Percentiles rank a stretch among this genome's conserved stretches.
phyloP scores from a whole-genome alignment of 2,329 filamentous ascomycete genomes.

The Hirsutella rhossiliensis region DNA sequence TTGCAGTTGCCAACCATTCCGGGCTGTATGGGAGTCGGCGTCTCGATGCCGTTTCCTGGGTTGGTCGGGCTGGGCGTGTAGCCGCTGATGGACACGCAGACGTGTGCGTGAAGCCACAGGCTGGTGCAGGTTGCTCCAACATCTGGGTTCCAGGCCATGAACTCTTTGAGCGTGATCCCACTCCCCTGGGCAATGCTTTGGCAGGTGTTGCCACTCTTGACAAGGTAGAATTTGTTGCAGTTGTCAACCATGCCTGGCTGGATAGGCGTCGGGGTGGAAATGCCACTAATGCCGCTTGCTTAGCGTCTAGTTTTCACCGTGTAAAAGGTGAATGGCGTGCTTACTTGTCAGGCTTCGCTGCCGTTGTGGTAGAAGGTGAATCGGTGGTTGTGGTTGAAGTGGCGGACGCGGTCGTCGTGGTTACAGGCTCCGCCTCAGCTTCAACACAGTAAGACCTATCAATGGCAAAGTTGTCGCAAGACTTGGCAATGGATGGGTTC shows the following conservation, averaged over 20 bases:
- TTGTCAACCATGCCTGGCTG: slow-evolving; percentile 3
- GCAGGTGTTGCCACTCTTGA: background rate
- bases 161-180: background rate
- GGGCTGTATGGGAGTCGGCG: slow-evolving; percentile 7
- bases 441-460: background rate
- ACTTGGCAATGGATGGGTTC: background rate
- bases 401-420: background rate
- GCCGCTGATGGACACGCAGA: background rate
- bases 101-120: background rate
- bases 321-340: no score
- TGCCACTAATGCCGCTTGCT: background rate
- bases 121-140: background rate
- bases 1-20: slow-evolving; percentile 9
- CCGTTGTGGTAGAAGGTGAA: no score
- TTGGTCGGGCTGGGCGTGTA: background rate
- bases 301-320: no score
- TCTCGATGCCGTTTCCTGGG: slow-evolving; percentile 2
- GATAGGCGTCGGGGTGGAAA: slow-evolving; percentile 1
- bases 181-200: background rate
- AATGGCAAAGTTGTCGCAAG: background rate
- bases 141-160: background rate
- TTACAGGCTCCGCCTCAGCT: background rate
- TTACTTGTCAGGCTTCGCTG: no score
- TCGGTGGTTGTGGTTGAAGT: no score
- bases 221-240: slow-evolving; percentile 1